Evolutionary conservation across 2,329 filamentous ascomycete species (phyloP).

Genomic region (Talaromyces sp.): DNA sequence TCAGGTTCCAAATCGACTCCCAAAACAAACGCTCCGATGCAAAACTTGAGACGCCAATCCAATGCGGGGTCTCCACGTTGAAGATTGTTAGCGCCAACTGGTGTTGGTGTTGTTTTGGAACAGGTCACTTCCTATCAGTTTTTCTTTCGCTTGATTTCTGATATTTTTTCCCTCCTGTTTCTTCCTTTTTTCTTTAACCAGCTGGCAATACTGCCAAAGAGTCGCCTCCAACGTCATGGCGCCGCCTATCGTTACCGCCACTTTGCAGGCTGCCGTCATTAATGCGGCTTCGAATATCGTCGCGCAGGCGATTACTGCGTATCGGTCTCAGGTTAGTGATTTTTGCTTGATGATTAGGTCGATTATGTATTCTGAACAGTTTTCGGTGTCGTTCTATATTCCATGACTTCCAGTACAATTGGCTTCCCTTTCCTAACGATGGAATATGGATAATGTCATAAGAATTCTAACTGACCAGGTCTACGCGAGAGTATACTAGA

Average conservation of each 20-base stretch:
- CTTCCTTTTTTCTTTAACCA: neutral
- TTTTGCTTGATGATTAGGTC: neutral
- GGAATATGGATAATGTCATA: neutral
- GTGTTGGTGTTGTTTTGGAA: neutral
- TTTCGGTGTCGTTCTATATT: neutral
- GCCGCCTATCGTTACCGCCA: conserved; percentile 48
- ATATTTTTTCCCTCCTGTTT: neutral
- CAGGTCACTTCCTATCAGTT: neutral
- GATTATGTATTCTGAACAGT: neutral
- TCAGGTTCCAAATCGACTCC: neutral
- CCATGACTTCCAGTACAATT: neutral
- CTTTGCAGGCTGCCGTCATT: conserved; percentile 48
- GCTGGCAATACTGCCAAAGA: neutral
- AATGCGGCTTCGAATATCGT: conserved; percentile 51
- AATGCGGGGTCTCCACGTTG: neutral
- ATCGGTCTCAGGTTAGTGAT: conserved; percentile 39
- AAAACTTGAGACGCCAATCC: neutral
- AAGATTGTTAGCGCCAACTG: neutral
- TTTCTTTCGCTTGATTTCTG: neutral
- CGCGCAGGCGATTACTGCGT: conserved; percentile 50
- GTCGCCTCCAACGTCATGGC: neutral
- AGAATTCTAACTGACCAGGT: neutral
- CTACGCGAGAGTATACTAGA: conserved; percentile 18
- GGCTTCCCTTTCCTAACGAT: neutral
- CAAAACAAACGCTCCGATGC: neutral